Percentiles rank a stretch among this genome's conserved stretches.
phyloP scores from a whole-genome alignment of 495 filamentous ascomycete species.

The Penicillium malachiteum region DNA sequence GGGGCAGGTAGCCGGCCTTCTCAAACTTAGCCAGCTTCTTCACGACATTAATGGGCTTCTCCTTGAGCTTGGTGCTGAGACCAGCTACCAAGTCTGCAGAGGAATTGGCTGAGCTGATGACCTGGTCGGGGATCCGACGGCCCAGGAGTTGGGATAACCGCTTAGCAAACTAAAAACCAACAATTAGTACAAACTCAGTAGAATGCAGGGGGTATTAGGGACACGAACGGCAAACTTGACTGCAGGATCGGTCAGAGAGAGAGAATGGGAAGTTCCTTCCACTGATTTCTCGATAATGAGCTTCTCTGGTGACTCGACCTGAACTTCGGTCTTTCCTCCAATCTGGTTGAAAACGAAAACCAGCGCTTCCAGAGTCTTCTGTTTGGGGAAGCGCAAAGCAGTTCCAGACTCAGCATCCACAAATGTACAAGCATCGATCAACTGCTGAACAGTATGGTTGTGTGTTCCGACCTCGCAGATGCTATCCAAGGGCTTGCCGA shows the following conservation, averaged over 20 bases:
- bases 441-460: conserved; percentile 29
- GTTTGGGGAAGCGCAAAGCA: conserved; percentile 32
- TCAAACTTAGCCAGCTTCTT: conserved; percentile 47
- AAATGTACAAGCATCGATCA: conserved; percentile 13
- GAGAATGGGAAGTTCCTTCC: conserved; percentile 23
- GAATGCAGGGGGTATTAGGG: neutral
- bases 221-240: conserved; percentile 73
- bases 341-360: conserved; percentile 43
- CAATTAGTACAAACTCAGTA: neutral
- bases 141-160: conserved; percentile 76
- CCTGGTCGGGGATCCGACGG: conserved; percentile 66
- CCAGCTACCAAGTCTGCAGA: conserved; percentile 50
- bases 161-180: conserved; percentile 64
- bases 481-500: conserved; percentile 32
- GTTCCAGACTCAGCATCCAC: conserved; percentile 19
- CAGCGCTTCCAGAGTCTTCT: conserved; percentile 29
- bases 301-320: conserved; percentile 16
- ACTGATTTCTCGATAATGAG: conserved; percentile 6
- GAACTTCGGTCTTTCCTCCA: conserved; percentile 18
- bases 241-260: conserved; percentile 55
- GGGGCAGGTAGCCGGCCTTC: conserved; percentile 38
- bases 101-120: conserved; percentile 52
- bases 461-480: conserved; percentile 32
- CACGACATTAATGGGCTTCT: conserved; percentile 19
- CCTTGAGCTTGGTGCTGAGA: conserved; percentile 28